These are phyloP conservation scores for Phoma sp. DNA, from an alignment of 2,329 filamentous ascomycete species.

Conservation along the genomic window DNA sequence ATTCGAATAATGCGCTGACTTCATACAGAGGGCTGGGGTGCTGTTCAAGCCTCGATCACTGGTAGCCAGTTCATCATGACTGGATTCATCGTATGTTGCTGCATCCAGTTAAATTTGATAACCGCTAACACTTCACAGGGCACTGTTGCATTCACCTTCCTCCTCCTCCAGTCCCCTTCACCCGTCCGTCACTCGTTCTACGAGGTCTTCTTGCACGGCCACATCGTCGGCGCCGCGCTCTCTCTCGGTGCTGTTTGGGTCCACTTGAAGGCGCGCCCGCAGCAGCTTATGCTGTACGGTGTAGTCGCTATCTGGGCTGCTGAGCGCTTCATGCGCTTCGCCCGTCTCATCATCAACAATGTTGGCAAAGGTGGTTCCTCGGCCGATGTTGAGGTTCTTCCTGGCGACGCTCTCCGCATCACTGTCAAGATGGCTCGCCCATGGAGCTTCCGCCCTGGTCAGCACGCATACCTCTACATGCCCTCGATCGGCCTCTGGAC, in stretches of 20 bases:
- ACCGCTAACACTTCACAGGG: slow-evolving; percentile 50
- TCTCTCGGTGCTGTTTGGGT: slow-evolving; percentile 72
- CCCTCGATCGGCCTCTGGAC: slow-evolving; percentile 75
- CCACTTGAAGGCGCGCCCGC: slow-evolving; percentile 63
- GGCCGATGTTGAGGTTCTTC: slow-evolving; percentile 76
- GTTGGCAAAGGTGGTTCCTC: slow-evolving; percentile 70
- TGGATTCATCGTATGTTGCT: slow-evolving; percentile 70
- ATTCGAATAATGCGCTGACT: slow-evolving; percentile 16
- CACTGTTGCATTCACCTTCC: slow-evolving; percentile 66
- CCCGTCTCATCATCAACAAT: slow-evolving; percentile 70
- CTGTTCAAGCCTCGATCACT: slow-evolving; percentile 51
- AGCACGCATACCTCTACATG: slow-evolving; percentile 83
- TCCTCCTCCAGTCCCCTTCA: slow-evolving; percentile 74
- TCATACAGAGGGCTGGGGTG: slow-evolving; percentile 58
- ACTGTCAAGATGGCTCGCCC: slow-evolving; percentile 77
- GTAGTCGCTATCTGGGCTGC: slow-evolving; percentile 72
- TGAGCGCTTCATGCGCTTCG: slow-evolving; percentile 68
- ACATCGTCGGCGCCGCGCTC: slow-evolving; percentile 69
- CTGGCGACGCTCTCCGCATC: slow-evolving; percentile 76
- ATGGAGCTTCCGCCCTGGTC: slow-evolving; percentile 77
- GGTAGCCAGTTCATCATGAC: slow-evolving; percentile 61
- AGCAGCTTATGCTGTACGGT: slow-evolving; percentile 67
- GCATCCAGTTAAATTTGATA: slow-evolving; percentile 34
- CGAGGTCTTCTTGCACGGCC: slow-evolving; percentile 76
- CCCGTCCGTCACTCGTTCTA: slow-evolving; percentile 80